Base-by-base conservation (phyloP, 176 grass and related monocot species). In the Cocos nucifera region DNA sequence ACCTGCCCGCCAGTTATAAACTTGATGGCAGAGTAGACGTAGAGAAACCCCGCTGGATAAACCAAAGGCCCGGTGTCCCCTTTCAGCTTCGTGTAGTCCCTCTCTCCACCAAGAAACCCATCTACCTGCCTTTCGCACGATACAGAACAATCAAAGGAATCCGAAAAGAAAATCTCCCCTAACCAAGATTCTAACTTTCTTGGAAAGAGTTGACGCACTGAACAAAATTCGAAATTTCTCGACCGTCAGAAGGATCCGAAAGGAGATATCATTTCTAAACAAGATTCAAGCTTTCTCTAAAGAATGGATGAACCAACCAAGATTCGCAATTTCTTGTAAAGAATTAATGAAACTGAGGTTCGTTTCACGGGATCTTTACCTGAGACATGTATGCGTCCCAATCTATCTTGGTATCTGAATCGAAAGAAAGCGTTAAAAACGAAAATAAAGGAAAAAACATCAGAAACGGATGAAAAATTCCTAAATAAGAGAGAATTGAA, bases 301-400 rank as follows among this genome's bases (percentile, higher is more conserved):
- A 12, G 9, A 44, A 44, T 44, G 35, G 35, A 14, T 12, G 17
- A 10, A 26, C 17, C 3, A 22, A 30, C 9, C 51, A 63, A 62
- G 64, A 19, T 61, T 39, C 62, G 44, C 44, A 48, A 14, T 30
- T 51, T 61, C 15, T 56, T 61, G 63, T 51, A 68, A 10, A 50
- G 19, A 12, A 5, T 51, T 18, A 58, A 17, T 4, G 51, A 67
- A 65, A 15, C 4, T 10, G 54, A 21, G 1, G 44, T 57, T 65
- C 21, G 18, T 21, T 62, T 56, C 22, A 5, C 68, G 17, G 51
- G 54, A 74, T 63, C 49, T 73, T 68, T 30, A 97, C 92, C 87
- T 97, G 93, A 57, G 93, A 87, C 84, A 97, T 97, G 84, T 97
- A 97, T 30, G 93, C 87, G 63, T 97, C 81, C 87, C 87, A 85